These are phyloP conservation scores for Chlamydomonas schloesseri DNA, from an alignment of 139 green algal genomes.

Conservation along the genomic window DNA sequence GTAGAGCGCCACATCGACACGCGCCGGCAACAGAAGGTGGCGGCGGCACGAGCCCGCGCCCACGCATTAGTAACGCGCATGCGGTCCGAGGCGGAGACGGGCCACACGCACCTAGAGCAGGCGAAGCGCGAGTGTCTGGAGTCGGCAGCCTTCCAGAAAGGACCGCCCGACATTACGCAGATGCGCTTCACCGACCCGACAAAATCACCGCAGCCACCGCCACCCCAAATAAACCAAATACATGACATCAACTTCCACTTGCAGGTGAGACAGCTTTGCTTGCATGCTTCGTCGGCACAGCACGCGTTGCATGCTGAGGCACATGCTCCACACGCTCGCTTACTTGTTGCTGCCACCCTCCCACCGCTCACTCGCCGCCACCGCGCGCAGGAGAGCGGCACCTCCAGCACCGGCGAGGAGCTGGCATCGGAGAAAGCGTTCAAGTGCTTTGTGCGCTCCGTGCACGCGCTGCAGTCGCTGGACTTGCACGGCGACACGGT, in stretches of 20 bases:
- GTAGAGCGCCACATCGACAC: constrained; percentile 59
- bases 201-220: background rate
- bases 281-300: too few relatives aligned
- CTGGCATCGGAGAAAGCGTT: constrained; percentile 67
- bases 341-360: too few relatives aligned
- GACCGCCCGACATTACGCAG: constrained; percentile 16
- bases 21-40: constrained; percentile 48
- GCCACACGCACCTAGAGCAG: constrained; percentile 52
- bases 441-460: constrained; percentile 71
- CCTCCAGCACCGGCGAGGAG: constrained; percentile 44
- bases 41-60: constrained; percentile 39
- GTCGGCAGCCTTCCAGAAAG: background rate
- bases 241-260: constrained; percentile 51
- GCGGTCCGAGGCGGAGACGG: constrained; percentile 61
- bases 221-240: constrained; percentile 28
- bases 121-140: constrained; percentile 49
- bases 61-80: constrained; percentile 59
- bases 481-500: constrained; percentile 58
- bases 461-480: constrained; percentile 72
- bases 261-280: background rate
- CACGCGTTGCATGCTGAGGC: background rate
- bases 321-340: too few relatives aligned
- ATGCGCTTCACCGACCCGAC: constrained; percentile 28
- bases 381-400: constrained; percentile 21
- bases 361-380: background rate